Conservation (phyloP, 768 basidiomycete genomes). For the Saitozyma sp. region DNA sequence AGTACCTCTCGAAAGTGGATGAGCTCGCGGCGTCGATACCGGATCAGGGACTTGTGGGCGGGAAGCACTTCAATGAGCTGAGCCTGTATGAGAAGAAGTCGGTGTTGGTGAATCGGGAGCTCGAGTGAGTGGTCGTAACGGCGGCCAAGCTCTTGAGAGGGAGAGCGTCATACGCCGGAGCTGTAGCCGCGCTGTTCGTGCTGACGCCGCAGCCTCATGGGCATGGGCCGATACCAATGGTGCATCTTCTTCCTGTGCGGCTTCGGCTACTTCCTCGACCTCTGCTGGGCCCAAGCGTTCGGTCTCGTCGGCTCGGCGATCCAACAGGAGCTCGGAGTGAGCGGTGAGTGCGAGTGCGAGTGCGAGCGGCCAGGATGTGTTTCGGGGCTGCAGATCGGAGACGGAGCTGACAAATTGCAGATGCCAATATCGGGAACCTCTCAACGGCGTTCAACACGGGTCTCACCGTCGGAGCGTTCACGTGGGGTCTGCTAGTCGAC, state of each 20-base stretch:
- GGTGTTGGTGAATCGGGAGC: conserved; percentile 42
- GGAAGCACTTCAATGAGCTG: conserved; percentile 23
- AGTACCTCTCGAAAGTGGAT: not conserved
- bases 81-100: conserved; percentile 49
- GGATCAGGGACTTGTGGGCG: conserved; percentile 15
- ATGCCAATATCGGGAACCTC: conserved; percentile 33
- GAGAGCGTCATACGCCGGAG: not conserved
- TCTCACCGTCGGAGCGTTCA: conserved; percentile 46
- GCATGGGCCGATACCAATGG: conserved; percentile 50
- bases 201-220: conserved; percentile 19
- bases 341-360: conserved; percentile 12
- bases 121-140: conserved; percentile 31
- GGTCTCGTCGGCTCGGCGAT: conserved; percentile 43
- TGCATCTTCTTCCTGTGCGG: conserved; percentile 53
- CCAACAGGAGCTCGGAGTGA: conserved; percentile 45
- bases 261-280: conserved; percentile 53
- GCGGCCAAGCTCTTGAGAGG: not conserved
- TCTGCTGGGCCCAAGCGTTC: conserved; percentile 51
- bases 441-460: conserved; percentile 49
- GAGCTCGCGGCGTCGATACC: conserved; percentile 16
- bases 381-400: not conserved
- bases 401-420: not conserved
- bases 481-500: conserved; percentile 51
- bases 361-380: not conserved
- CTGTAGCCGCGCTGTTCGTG: not conserved